phyloP scores from a whole-genome alignment of 2,329 filamentous ascomycete species.

The Apiospora koreana region DNA sequence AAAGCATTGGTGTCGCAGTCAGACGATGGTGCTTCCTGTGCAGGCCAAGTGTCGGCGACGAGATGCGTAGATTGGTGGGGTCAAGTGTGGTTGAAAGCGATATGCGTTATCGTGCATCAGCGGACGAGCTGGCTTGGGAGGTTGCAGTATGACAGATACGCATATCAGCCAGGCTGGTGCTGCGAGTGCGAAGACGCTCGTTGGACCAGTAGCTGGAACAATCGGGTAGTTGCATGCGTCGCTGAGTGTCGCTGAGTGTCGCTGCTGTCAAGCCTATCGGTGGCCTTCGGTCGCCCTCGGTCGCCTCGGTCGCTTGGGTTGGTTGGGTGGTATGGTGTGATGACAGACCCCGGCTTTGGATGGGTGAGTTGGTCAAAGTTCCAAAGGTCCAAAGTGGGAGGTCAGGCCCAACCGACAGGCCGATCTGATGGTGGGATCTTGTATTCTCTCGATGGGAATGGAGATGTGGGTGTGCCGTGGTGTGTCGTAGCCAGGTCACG shows the following conservation, averaged over 20 bases:
- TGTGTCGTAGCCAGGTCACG: background rate
- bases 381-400: background rate
- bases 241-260: background rate
- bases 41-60: background rate
- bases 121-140: background rate
- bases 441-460: background rate
- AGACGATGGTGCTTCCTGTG: background rate
- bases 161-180: background rate
- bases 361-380: background rate
- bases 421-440: background rate
- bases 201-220: background rate
- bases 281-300: no score
- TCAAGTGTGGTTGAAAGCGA: background rate
- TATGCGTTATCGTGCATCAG: conserved; percentile 3
- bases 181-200: background rate
- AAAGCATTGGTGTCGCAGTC: background rate
- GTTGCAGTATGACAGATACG: background rate
- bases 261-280: background rate
- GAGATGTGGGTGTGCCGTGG: background rate
- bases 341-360: background rate
- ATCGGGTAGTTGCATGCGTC: background rate
- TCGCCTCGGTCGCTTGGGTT: background rate
- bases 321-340: background rate
- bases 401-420: background rate
- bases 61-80: background rate